A percentile compares a stretch with the other conserved stretches of the same genome.
Evolutionary conservation across 1,284 basidiomycete genomes (phyloP).

Genomic region (Chalciporus sp.): DNA sequence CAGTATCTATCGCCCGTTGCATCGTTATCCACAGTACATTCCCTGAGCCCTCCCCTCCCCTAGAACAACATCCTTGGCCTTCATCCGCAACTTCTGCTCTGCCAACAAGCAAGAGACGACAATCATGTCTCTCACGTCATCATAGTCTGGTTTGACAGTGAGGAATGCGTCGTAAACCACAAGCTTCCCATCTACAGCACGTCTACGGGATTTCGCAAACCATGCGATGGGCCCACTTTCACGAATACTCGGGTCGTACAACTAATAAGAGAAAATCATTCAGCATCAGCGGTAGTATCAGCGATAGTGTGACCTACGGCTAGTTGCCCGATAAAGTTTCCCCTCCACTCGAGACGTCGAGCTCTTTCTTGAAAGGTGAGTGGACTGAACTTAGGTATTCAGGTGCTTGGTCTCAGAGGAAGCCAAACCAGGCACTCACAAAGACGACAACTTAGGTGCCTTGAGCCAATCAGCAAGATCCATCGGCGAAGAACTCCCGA

Average conservation of each 20-base stretch:
- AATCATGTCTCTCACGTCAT: neutral
- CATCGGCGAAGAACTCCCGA: neutral
- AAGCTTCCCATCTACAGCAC: neutral
- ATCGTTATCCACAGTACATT: too few species aligned
- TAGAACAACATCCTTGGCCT: neutral
- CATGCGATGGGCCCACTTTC: neutral
- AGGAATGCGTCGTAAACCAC: neutral
- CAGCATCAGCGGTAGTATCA: neutral
- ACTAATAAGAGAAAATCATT: neutral
- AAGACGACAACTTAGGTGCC: neutral
- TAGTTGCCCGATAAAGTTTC: slow-evolving; percentile 4
- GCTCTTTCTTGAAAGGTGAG: neutral
- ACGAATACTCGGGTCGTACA: neutral
- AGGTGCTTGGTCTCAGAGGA: too few species aligned
- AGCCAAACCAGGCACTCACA: too few species aligned
- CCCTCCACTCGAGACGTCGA: slow-evolving; percentile 4
- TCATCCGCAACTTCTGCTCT: slow-evolving; percentile 1
- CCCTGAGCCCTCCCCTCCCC: neutral
- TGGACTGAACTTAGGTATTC: neutral
- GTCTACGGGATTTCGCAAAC: slow-evolving; percentile 2
- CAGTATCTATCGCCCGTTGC: too few species aligned
- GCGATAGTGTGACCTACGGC: neutral
- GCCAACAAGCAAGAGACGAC: slow-evolving; percentile 2
- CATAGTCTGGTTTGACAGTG: slow-evolving; percentile 1
- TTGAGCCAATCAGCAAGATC: slow-evolving; percentile 1